Evolutionary conservation across 2,329 filamentous ascomycete genomes (phyloP).

Genomic region (Plenodomus biglobosus): DNA sequence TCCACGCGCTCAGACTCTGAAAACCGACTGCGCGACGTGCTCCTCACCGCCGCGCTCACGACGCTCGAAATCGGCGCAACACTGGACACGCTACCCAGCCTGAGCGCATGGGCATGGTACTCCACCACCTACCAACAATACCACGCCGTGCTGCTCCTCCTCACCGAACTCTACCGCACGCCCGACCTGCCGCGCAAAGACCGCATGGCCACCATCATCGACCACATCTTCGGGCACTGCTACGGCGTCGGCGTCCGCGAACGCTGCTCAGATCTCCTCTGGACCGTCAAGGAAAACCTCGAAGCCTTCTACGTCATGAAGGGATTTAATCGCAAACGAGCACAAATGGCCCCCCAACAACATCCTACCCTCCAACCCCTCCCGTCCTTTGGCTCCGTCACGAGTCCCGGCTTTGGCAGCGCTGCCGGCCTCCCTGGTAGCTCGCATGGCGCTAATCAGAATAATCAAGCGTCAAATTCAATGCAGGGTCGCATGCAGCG

Average conservation of each 20-base stretch:
- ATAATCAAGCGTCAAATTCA: background rate
- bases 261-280: constrained; percentile 39
- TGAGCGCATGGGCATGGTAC: constrained; percentile 43
- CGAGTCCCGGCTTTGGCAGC: constrained; percentile 12
- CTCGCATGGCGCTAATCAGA: background rate
- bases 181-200: constrained; percentile 40
- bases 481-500: constrained; percentile 25
- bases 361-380: constrained; percentile 33
- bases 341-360: constrained; percentile 26
- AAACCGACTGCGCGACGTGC: constrained; percentile 41
- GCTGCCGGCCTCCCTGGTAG: background rate
- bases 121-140: constrained; percentile 45
- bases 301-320: constrained; percentile 46
- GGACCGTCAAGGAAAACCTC: constrained; percentile 44
- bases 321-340: constrained; percentile 36
- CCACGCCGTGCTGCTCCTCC: constrained; percentile 40
- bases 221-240: constrained; percentile 45
- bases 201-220: constrained; percentile 44
- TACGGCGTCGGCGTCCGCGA: constrained; percentile 42
- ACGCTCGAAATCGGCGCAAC: constrained; percentile 45
- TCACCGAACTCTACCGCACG: constrained; percentile 44
- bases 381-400: constrained; percentile 14
- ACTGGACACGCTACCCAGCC: constrained; percentile 41
- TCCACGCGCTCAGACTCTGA: constrained; percentile 41
- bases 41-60: constrained; percentile 41